phyloP scores from a whole-genome alignment of 164 flowering plant genomes.

The Hamamelis virginiana region DNA sequence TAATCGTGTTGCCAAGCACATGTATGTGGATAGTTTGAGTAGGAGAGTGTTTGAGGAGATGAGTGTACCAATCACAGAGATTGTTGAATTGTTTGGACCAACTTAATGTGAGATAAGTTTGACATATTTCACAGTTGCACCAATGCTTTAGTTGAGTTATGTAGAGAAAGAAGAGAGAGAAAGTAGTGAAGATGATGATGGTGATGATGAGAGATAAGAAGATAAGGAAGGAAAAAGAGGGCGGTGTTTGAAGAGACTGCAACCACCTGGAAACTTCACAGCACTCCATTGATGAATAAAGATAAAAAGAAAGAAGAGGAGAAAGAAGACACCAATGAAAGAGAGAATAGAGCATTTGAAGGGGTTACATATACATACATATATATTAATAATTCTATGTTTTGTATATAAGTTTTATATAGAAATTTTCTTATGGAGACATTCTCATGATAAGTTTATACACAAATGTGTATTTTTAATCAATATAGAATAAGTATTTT shows the following conservation, averaged over 20 bases:
- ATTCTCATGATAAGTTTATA: too few relatives aligned
- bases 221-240: neutral
- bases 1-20: constrained; percentile 46
- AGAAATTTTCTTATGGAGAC: too few relatives aligned
- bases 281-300: constrained; percentile 20
- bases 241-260: neutral
- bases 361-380: neutral
- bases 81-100: constrained; percentile 4
- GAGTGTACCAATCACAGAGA: constrained; percentile 10
- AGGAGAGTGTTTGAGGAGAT: constrained; percentile 1
- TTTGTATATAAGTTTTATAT: too few relatives aligned
- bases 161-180: neutral
- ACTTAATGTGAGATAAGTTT: neutral
- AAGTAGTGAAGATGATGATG: neutral
- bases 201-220: neutral
- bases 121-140: constrained; percentile 6
- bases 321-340: neutral
- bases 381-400: too few relatives aligned
- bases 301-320: neutral
- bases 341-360: neutral
- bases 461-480: too few relatives aligned
- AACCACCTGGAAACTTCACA: constrained; percentile 12
- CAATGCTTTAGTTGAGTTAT: neutral
- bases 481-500: too few relatives aligned
- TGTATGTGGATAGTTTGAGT: constrained; percentile 29